Percentiles rank a stretch among this genome's conserved stretches.
phyloP scores from a whole-genome alignment of 1,284 basidiomycete species.

The Tylopilus sp. region DNA sequence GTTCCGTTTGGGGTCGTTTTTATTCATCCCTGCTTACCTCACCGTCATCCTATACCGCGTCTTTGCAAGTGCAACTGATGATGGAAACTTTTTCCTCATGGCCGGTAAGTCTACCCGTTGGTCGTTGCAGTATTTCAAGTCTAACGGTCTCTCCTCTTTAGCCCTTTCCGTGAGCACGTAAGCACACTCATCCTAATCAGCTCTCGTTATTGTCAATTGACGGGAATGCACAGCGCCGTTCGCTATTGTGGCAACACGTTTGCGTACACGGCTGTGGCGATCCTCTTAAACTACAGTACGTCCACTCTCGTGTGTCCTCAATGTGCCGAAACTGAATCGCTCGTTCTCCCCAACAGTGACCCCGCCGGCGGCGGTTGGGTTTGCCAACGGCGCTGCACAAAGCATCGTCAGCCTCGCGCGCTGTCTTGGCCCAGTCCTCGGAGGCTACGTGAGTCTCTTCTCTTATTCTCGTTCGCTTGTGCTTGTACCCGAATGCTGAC shows the following conservation, averaged over 20 bases:
- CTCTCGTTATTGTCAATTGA: slow-evolving; percentile 8
- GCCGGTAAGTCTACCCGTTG: slow-evolving; percentile 45
- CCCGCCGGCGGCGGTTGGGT: slow-evolving; percentile 71
- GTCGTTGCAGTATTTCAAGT: background rate
- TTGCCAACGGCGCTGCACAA: slow-evolving; percentile 79
- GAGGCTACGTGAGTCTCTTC: slow-evolving; percentile 60
- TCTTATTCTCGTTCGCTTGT: background rate
- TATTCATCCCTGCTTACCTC: slow-evolving; percentile 79
- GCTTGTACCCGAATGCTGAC: background rate
- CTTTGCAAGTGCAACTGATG: slow-evolving; percentile 59
- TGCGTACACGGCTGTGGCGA: slow-evolving; percentile 74
- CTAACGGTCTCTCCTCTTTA: slow-evolving; percentile 29
- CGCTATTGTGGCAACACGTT: slow-evolving; percentile 78
- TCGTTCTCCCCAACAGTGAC: slow-evolving; percentile 54
- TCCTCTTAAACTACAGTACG: slow-evolving; percentile 79
- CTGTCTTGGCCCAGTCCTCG: slow-evolving; percentile 75
- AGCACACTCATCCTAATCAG: slow-evolving; percentile 27
- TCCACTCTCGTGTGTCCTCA: background rate
- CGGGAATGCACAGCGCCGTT: slow-evolving; percentile 50
- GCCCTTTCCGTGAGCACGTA: slow-evolving; percentile 74
- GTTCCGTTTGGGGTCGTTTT: slow-evolving; percentile 75
- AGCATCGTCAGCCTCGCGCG: slow-evolving; percentile 81
- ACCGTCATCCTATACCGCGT: slow-evolving; percentile 68
- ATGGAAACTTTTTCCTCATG: slow-evolving; percentile 72
- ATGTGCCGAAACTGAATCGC: background rate